phyloP scores from a whole-genome alignment of 2,329 filamentous ascomycete genomes.

The Ascochyta pisi region DNA sequence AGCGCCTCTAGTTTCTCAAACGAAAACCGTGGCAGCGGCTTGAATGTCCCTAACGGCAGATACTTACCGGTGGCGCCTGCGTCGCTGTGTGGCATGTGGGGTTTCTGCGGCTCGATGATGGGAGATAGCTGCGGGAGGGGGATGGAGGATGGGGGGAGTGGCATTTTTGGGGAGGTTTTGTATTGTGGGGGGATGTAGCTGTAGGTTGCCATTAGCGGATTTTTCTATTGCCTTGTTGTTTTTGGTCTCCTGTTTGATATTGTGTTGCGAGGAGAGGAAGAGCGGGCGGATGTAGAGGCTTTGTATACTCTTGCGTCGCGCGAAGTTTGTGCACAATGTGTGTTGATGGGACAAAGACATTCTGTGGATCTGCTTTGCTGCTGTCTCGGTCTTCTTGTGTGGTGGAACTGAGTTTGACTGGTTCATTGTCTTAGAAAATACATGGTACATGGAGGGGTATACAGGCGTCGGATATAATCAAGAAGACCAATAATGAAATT shows the following conservation, averaged over 20 bases:
- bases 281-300: not conserved
- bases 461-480: too few relatives aligned
- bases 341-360: not conserved
- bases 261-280: not conserved
- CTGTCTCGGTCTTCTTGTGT: not conserved
- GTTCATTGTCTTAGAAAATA: not conserved
- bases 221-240: not conserved
- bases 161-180: not conserved
- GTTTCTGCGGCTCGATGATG: not conserved
- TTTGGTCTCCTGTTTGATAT: not conserved
- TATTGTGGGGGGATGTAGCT: conserved; percentile 9
- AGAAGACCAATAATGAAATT: too few relatives aligned
- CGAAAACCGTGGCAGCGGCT: not conserved
- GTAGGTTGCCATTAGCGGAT: not conserved
- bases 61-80: not conserved
- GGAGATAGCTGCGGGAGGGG: not conserved
- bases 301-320: not conserved
- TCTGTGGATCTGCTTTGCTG: not conserved
- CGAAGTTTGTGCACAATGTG: not conserved
- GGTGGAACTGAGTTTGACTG: not conserved
- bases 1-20: not conserved
- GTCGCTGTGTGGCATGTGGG: not conserved
- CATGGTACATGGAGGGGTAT: too few relatives aligned
- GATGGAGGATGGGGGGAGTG: not conserved
- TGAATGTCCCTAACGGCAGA: not conserved